Percentiles rank a stretch among this genome's conserved stretches.
These are phyloP conservation scores for Citrus trifoliata DNA, from an alignment of 345 rosid genomes.

Conservation along the genomic window DNA sequence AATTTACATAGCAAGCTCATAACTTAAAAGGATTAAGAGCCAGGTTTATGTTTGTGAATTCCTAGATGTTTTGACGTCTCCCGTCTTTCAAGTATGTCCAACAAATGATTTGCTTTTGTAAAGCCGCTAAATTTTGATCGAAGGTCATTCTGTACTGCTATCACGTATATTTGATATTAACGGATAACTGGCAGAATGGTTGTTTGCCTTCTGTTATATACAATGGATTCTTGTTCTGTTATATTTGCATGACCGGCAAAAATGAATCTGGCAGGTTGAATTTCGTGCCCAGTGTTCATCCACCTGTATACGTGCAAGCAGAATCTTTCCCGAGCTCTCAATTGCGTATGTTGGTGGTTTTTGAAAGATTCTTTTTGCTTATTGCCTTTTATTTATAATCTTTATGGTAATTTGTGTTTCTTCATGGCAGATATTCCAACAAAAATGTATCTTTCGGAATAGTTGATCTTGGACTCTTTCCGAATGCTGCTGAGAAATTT, in stretches of 20 bases:
- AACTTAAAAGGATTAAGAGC: neutral
- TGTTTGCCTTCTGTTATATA: neutral
- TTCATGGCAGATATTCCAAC: constrained; percentile 64
- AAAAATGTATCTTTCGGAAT: constrained; percentile 78
- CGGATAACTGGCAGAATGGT: neutral
- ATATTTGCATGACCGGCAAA: neutral
- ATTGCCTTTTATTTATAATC: constrained; percentile 3
- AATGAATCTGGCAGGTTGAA: constrained; percentile 57
- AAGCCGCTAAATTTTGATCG: neutral
- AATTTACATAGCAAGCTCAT: neutral
- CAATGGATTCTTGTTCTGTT: neutral
- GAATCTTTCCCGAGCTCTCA: constrained; percentile 76
- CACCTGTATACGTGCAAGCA: constrained; percentile 61
- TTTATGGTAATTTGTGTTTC: constrained; percentile 11
- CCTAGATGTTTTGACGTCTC: neutral
- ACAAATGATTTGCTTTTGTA: neutral
- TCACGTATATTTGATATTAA: neutral
- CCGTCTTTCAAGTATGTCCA: neutral
- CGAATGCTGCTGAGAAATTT: constrained; percentile 79
- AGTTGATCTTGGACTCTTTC: constrained; percentile 89
- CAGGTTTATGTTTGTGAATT: neutral
- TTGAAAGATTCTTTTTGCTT: neutral
- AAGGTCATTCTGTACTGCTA: neutral
- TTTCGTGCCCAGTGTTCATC: constrained; percentile 58
- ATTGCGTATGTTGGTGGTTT: constrained; percentile 47